phyloP scores from a whole-genome alignment of 2,329 filamentous ascomycete species.

The Talaromyces amestolkiae region DNA sequence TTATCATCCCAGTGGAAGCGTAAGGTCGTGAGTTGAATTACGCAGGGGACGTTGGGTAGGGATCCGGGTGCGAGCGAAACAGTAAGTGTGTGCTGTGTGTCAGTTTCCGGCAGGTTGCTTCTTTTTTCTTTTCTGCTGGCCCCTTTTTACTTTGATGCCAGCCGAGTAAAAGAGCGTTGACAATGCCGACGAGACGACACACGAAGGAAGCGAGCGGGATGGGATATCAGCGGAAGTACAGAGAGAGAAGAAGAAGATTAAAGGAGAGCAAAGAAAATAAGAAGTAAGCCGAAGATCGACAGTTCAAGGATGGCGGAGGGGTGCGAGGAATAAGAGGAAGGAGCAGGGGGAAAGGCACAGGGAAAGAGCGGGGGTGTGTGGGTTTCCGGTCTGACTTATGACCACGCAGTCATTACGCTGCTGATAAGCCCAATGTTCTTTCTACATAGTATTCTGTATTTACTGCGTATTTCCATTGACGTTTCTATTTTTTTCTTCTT shows the following conservation, averaged over 20 bases:
- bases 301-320: not conserved
- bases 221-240: not conserved
- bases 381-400: constrained; percentile 1
- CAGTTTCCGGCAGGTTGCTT: not conserved
- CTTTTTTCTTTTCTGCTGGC: not conserved
- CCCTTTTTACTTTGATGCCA: not conserved
- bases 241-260: not conserved
- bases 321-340: constrained; percentile 7
- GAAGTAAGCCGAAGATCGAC: not conserved
- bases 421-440: not conserved
- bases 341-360: constrained; percentile 3
- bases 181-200: not conserved
- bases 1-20: not conserved
- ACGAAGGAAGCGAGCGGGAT: constrained; percentile 3
- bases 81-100: not conserved
- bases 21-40: constrained; percentile 5
- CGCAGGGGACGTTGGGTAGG: constrained; percentile 14
- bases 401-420: not conserved
- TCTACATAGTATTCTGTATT: too few species aligned
- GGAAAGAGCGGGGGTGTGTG: constrained; percentile 2
- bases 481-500: not conserved
- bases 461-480: not conserved
- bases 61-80: constrained; percentile 9
- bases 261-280: not conserved
- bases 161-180: not conserved